Evolutionary conservation across 192 early-diverging fungal genomes (phyloP).

Genomic region (Gaertneriomyces sp.): DNA sequence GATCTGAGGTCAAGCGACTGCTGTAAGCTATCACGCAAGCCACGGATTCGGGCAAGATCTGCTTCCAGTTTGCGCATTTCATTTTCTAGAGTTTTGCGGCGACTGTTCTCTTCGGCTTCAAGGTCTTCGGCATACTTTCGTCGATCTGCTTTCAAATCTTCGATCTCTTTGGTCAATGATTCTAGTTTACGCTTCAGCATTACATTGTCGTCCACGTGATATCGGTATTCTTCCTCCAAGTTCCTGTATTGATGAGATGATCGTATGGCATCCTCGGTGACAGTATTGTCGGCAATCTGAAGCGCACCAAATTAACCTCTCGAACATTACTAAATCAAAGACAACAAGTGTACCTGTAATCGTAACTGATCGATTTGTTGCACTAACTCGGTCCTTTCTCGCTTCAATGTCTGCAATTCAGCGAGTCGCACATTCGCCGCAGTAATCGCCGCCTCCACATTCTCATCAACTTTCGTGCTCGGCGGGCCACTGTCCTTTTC

Average conservation of each 20-base stretch:
- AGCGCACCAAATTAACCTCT: not conserved
- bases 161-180: conserved; percentile 28
- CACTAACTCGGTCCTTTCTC: conserved; percentile 23
- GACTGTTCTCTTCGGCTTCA: conserved; percentile 40
- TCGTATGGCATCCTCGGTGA: conserved; percentile 23
- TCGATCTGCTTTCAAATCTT: conserved; percentile 33
- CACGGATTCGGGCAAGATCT: conserved; percentile 42
- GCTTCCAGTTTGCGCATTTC: conserved; percentile 44
- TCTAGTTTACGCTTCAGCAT: conserved; percentile 35
- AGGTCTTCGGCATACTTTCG: conserved; percentile 41
- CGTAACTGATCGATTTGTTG: conserved; percentile 31
- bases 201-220: conserved; percentile 26
- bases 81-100: conserved; percentile 40
- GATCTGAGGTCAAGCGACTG: conserved; percentile 34
- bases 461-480: not conserved
- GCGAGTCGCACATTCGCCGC: conserved; percentile 29
- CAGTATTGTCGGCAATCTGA: conserved; percentile 7
- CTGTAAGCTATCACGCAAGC: conserved; percentile 41
- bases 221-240: conserved; percentile 37
- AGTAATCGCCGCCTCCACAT: conserved; percentile 6
- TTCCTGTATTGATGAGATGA: conserved; percentile 22
- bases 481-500: not conserved
- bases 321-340: not conserved
- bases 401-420: conserved; percentile 34
- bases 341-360: conserved; percentile 6